Base-by-base conservation (phyloP, 164 flowering plant genomes). In the Akebia trifoliata region DNA sequence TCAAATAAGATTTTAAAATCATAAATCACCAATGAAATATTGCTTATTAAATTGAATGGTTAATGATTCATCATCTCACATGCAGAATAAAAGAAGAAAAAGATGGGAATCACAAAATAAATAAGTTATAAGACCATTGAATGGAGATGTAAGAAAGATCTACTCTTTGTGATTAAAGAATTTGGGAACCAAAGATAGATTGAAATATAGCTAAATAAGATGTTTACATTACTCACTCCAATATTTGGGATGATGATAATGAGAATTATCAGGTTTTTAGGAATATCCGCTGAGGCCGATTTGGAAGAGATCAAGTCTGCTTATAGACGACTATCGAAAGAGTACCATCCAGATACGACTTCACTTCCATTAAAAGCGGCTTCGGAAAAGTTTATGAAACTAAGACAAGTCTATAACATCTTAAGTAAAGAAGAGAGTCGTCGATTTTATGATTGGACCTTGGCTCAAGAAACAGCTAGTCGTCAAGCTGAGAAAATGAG, bases 301-400 rank as follows among this genome's bases (percentile, higher is more conserved):
- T 1, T 84, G 67, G 97, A 90, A 72, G 95, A 90, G 67, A 90
- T 90, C 9, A 90, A 85, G 68, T 72, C 84, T 0, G 95, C 97
- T 3, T 90, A 85, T 65, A 39, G 95, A 25, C 70, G 90, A 44
- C 65, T 90, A 49, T 85, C 95, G 8, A 90, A 87, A 55, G 95
- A 90, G 67, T 87, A 87, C 67, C 97, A 90, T 65, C 97, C 97
- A 0, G 95, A 90, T 76, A 82, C 97, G 29, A 90, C 97, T 0
- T 65, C 85, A 0, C 86, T 90, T 4, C 95, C 97, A 15, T 42
- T 90, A 8, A 80, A 76, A 60, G 64, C 78, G 0, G 95, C 95
- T 2, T 90, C 97, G 0, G 85, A 81, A 7, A 87, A 82, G 69
- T 87, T 90, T 76, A 69, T 90, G 90, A 83, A 69, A 57, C 74